Conservation (phyloP, 2,329 filamentous ascomycete genomes). For the Calonectria pseudoreteaudii region DNA sequence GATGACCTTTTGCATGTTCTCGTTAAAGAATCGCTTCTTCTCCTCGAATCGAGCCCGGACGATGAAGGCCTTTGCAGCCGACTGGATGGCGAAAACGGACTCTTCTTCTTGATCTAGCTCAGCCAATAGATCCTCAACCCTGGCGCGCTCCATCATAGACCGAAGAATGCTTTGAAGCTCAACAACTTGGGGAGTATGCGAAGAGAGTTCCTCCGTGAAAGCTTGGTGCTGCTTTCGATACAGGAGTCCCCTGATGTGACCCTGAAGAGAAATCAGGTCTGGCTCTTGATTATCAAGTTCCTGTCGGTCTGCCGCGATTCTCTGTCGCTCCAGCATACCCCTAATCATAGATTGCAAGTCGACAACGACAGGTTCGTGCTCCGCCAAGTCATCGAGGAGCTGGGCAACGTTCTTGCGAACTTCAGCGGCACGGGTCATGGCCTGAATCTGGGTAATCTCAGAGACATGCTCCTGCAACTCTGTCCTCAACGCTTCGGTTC, state of each 20-base stretch:
- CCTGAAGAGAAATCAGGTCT: constrained; percentile 73
- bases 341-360: constrained; percentile 70
- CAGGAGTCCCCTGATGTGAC: constrained; percentile 73
- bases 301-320: constrained; percentile 60
- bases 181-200: constrained; percentile 74
- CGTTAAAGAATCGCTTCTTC: constrained; percentile 88
- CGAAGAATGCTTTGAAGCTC: constrained; percentile 81
- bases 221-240: constrained; percentile 70
- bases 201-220: constrained; percentile 77
- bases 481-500: constrained; percentile 57
- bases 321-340: constrained; percentile 69
- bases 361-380: constrained; percentile 58
- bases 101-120: constrained; percentile 88
- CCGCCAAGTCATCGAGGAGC: constrained; percentile 60
- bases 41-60: constrained; percentile 82
- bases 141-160: constrained; percentile 81
- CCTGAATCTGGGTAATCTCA: constrained; percentile 62
- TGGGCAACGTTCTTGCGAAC: constrained; percentile 63
- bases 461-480: constrained; percentile 60
- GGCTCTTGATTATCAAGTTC: constrained; percentile 69
- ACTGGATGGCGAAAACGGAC: constrained; percentile 79
- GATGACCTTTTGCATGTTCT: constrained; percentile 99
- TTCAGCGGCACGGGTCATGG: constrained; percentile 65
- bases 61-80: constrained; percentile 77
- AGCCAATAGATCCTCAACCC: constrained; percentile 78